Evolutionary conservation across 225 moss, liverwort and hornwort genomes (phyloP).

Genomic region (Marchantia polymorpha): DNA sequence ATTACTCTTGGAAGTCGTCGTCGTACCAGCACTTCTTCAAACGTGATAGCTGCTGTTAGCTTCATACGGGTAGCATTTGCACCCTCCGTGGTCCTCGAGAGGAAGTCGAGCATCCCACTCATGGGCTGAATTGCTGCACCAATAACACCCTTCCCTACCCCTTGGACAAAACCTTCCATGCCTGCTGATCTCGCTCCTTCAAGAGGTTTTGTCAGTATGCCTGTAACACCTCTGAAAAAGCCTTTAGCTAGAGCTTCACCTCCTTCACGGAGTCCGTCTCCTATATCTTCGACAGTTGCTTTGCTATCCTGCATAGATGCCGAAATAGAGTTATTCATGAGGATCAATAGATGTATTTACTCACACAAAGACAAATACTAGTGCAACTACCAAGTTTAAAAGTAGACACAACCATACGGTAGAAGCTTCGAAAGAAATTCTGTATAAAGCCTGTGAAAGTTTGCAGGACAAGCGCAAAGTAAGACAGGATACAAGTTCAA

Average conservation of each 20-base stretch:
- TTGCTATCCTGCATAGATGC: constrained; percentile 47
- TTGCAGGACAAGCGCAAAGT: background rate
- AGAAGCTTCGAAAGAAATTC: background rate
- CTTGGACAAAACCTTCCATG: constrained; percentile 93
- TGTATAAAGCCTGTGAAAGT: background rate
- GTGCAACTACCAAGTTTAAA: background rate
- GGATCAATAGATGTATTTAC: background rate
- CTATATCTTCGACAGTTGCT: constrained; percentile 97
- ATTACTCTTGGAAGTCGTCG: constrained; percentile 87
- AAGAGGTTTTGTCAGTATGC: constrained; percentile 92
- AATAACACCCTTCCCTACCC: constrained; percentile 94
- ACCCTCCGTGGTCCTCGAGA: constrained; percentile 93
- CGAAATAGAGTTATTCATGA: background rate
- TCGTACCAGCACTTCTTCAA: constrained; percentile 79
- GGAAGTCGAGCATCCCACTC: constrained; percentile 91
- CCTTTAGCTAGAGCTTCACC: constrained; percentile 97
- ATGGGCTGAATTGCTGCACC: constrained; percentile 91
- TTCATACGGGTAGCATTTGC: constrained; percentile 94
- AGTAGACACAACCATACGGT: background rate
- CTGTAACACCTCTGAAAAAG: constrained; percentile 91
- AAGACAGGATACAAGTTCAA: background rate
- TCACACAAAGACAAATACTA: background rate
- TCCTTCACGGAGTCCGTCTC: constrained; percentile 92
- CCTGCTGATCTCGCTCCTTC: constrained; percentile 93
- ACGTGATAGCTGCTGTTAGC: constrained; percentile 79